Percentiles rank a stretch among this genome's conserved stretches.
Conservation (phyloP, 1,284 basidiomycete genomes). For the Leccinum olivaceoglutinosum region DNA sequence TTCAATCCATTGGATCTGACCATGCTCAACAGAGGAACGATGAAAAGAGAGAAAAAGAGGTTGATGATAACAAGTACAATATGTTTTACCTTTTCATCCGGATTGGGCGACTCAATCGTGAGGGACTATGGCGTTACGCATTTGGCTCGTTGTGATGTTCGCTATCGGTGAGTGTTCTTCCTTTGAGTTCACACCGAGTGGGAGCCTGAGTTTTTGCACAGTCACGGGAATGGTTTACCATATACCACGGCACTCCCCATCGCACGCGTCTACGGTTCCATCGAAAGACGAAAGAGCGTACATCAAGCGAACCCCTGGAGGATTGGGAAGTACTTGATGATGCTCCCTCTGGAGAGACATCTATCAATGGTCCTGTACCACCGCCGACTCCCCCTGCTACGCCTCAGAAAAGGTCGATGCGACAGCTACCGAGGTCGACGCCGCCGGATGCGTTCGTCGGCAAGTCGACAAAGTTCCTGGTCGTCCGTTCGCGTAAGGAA, state of each 20-base stretch:
- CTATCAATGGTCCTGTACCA: constrained; percentile 18
- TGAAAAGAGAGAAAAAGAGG: too few relatives aligned
- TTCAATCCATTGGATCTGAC: too few relatives aligned
- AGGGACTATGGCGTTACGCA: too few relatives aligned
- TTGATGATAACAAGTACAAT: too few relatives aligned
- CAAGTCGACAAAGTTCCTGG: constrained; percentile 6
- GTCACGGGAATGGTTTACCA: too few relatives aligned
- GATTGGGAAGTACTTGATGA: constrained; percentile 30
- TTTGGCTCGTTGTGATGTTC: too few relatives aligned
- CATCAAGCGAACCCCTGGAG: constrained; percentile 29
- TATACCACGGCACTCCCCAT: constrained; percentile 26
- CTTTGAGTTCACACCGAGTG: too few relatives aligned
- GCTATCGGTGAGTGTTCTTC: too few relatives aligned
- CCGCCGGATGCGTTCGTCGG: constrained; percentile 16
- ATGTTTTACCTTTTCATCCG: too few relatives aligned
- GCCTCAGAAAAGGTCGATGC: constrained; percentile 13
- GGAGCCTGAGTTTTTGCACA: too few relatives aligned
- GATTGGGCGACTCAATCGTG: too few relatives aligned
- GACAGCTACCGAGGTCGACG: constrained; percentile 13
- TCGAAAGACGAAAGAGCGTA: constrained; percentile 31
- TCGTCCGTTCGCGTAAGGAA: constrained; percentile 21
- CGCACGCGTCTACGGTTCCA: constrained; percentile 29
- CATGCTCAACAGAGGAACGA: too few relatives aligned
- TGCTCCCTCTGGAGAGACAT: constrained; percentile 24
- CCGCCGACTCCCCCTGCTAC: constrained; percentile 20